phyloP scores from a whole-genome alignment of 306 rosid genomes.

The Rosa multiflora region DNA sequence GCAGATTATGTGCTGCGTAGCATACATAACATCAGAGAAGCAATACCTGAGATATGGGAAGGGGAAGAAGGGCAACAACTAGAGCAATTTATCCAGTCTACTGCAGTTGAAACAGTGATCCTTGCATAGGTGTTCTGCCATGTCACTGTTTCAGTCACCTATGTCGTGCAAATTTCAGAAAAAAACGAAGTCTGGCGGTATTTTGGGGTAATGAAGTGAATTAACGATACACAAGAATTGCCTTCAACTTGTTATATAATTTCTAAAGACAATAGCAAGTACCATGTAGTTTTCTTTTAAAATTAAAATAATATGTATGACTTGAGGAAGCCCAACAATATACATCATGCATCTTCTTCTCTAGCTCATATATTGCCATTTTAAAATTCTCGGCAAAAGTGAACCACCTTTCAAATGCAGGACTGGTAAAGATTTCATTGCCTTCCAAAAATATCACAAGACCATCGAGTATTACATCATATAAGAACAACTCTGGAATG shows the following conservation, averaged over 20 bases:
- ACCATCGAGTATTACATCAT: neutral
- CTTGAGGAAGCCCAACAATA: neutral
- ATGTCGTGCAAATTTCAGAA: neutral
- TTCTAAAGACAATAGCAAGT: neutral
- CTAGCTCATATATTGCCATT: constrained; percentile 3
- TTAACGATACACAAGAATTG: neutral
- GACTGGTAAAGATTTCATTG: neutral
- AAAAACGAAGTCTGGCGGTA: neutral
- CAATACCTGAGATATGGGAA: constrained; percentile 79
- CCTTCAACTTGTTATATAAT: neutral
- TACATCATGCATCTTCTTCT: neutral
- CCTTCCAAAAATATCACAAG: neutral
- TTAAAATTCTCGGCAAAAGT: neutral
- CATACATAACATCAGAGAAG: constrained; percentile 87
- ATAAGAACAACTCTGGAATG: constrained; percentile 23
- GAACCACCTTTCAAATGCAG: neutral
- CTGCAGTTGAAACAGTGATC: constrained; percentile 38
- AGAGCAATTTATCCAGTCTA: constrained; percentile 34
- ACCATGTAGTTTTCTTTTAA: neutral
- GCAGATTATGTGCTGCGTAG: constrained; percentile 78
- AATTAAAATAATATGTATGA: neutral
- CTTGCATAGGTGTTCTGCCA: constrained; percentile 27
- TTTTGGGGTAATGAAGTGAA: constrained; percentile 11
- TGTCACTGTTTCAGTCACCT: constrained; percentile 1
- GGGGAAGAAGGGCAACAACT: constrained; percentile 27